Evolutionary conservation across 1,139 yeast genomes (phyloP).

Genomic region (Yamadazyma membranifaciens): DNA sequence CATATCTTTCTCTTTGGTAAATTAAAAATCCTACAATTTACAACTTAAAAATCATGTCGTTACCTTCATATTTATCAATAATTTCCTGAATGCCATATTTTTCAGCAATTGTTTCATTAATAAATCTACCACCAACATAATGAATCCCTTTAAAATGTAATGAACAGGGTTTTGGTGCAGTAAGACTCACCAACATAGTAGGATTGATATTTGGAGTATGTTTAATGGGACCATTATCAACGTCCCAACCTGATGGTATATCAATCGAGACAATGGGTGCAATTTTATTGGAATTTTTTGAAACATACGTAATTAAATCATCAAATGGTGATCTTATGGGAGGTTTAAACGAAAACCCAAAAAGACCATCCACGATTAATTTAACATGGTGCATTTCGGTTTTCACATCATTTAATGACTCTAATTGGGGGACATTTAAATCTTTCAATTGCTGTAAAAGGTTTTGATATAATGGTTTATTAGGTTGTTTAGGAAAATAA

Average conservation of each 20-base stretch:
- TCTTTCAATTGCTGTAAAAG: slow-evolving; percentile 60
- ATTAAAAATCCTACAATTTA: not conserved
- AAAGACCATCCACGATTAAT: slow-evolving; percentile 73
- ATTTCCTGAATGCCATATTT: slow-evolving; percentile 65
- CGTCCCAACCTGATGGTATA: slow-evolving; percentile 97
- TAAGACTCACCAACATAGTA: slow-evolving; percentile 69
- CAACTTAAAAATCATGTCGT: slow-evolving; percentile 37
- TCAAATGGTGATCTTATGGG: slow-evolving; percentile 83
- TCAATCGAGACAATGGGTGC: slow-evolving; percentile 79
- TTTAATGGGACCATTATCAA: slow-evolving; percentile 70
- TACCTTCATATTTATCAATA: slow-evolving; percentile 28
- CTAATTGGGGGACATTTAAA: slow-evolving; percentile 48
- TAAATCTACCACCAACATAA: slow-evolving; percentile 88
- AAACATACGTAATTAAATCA: slow-evolving; percentile 50
- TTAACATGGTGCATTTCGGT: slow-evolving; percentile 21
- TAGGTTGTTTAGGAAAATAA: slow-evolving; percentile 62
- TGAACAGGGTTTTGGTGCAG: slow-evolving; percentile 94
- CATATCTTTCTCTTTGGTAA: not conserved
- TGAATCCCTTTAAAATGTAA: slow-evolving; percentile 49
- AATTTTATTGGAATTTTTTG: slow-evolving; percentile 26
- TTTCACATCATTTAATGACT: slow-evolving; percentile 35
- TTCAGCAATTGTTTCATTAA: slow-evolving; percentile 61
- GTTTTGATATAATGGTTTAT: slow-evolving; percentile 42
- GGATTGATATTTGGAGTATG: slow-evolving; percentile 42
- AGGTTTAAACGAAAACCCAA: slow-evolving; percentile 91